Evolutionary conservation across 306 rosid species (phyloP).

Genomic region (Trichosanthes truncata): DNA sequence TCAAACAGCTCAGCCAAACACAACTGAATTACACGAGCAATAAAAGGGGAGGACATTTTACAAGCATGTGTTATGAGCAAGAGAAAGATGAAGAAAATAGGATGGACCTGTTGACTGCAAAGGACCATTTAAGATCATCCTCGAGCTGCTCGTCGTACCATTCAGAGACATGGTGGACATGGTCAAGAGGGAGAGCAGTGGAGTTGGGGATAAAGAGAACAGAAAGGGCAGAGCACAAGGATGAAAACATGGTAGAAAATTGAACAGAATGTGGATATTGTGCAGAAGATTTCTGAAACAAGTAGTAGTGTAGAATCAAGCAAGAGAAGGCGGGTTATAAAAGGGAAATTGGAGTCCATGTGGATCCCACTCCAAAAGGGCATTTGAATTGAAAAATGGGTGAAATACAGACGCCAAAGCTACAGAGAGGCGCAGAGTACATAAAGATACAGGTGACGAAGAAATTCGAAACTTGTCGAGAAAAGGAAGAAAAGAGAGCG

Average conservation of each 20-base stretch:
- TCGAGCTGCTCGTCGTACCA: slow-evolving; percentile 29
- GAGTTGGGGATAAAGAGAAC: not conserved
- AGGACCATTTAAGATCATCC: slow-evolving; percentile 33
- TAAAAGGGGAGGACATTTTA: not conserved
- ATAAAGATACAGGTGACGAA: too few relatives aligned
- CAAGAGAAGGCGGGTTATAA: not conserved
- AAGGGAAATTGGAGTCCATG: not conserved
- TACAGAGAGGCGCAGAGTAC: too few relatives aligned
- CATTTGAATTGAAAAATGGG: too few relatives aligned
- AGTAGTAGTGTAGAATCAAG: not conserved
- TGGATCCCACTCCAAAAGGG: not conserved
- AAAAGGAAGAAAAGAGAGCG: not conserved
- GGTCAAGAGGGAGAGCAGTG: not conserved
- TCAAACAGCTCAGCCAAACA: not conserved
- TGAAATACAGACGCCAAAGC: not conserved
- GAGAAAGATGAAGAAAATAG: not conserved
- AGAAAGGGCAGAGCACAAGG: not conserved
- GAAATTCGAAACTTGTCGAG: not conserved
- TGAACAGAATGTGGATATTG: not conserved
- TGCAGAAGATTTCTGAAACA: not conserved
- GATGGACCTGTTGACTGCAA: slow-evolving; percentile 20
- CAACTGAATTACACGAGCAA: not conserved
- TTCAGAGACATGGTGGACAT: not conserved
- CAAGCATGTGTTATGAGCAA: not conserved
- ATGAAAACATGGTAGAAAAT: not conserved